Conservation (phyloP, 768 basidiomycete genomes). For the Crassisporium funariophilum region DNA sequence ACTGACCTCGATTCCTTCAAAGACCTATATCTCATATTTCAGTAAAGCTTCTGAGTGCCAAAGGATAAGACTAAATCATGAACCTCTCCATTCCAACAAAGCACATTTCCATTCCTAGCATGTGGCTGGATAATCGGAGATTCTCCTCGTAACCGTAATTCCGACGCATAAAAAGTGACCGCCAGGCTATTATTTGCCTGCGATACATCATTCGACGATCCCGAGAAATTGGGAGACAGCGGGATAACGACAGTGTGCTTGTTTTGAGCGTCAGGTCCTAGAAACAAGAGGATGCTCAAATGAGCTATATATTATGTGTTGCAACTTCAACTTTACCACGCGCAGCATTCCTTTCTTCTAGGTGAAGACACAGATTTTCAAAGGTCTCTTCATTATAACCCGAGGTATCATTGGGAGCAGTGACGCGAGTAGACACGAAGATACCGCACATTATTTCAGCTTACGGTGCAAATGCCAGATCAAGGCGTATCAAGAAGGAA, state of each 20-base stretch:
- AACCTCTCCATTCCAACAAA: conserved; percentile 91
- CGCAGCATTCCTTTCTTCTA: conserved; percentile 53
- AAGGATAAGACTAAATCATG: conserved; percentile 3
- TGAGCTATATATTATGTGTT: neutral
- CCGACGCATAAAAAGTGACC: conserved; percentile 71
- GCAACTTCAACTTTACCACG: conserved; percentile 53
- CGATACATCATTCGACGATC: neutral
- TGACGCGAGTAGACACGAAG: conserved; percentile 45
- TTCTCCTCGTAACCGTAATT: conserved; percentile 71
- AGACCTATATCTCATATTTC: conserved; percentile 45
- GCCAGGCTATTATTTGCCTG: conserved; percentile 14
- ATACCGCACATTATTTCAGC: conserved; percentile 79
- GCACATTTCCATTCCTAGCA: conserved; percentile 49
- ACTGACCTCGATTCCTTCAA: conserved; percentile 74
- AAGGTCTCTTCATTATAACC: conserved; percentile 7
- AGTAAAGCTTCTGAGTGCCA: neutral
- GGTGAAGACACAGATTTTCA: conserved; percentile 6
- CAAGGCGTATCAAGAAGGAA: no score
- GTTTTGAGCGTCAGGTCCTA: conserved; percentile 72
- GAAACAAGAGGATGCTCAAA: conserved; percentile 5
- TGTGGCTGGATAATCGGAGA: conserved; percentile 71
- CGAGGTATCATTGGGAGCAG: conserved; percentile 10
- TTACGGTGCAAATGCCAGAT: no score
- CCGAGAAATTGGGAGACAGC: neutral
- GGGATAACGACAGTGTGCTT: conserved; percentile 8